Conservation (phyloP, 257 asterid genomes). For the Jacaranda copaia region DNA sequence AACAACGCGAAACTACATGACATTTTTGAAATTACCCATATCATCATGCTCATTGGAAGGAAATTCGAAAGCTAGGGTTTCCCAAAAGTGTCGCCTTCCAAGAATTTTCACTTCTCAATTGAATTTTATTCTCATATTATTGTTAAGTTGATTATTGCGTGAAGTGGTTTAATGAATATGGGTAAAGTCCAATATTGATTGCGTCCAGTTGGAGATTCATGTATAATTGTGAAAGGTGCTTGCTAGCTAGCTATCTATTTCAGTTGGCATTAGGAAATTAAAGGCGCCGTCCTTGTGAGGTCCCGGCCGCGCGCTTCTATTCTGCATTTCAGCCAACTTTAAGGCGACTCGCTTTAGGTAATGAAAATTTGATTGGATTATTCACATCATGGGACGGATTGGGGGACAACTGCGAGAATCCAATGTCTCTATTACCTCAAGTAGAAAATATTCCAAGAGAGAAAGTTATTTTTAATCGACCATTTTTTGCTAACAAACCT, state of each 20-base stretch:
- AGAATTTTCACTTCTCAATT: background rate
- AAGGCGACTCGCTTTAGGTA: background rate
- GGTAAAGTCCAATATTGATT: background rate
- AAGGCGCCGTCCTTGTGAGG: constrained; percentile 22
- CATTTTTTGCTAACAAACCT: background rate
- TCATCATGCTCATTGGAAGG: too few relatives aligned
- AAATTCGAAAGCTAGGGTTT: too few relatives aligned
- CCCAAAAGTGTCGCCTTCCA: too few relatives aligned
- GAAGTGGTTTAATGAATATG: too few relatives aligned
- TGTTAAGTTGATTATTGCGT: too few relatives aligned
- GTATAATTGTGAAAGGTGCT: background rate
- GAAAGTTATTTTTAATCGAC: too few relatives aligned
- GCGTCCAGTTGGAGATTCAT: background rate
- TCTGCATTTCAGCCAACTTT: background rate
- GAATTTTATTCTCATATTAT: background rate
- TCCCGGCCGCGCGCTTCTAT: background rate
- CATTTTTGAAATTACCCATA: too few relatives aligned
- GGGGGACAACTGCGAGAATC: constrained; percentile 4
- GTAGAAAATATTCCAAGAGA: background rate
- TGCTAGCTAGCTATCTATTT: background rate
- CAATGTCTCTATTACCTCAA: background rate
- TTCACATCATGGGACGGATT: background rate
- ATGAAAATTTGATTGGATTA: background rate
- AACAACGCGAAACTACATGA: too few relatives aligned
- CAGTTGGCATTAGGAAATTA: constrained; percentile 7